Base-by-base conservation (phyloP, 2,329 filamentous ascomycete genomes). In the Phyllosticta citrichinensis region DNA sequence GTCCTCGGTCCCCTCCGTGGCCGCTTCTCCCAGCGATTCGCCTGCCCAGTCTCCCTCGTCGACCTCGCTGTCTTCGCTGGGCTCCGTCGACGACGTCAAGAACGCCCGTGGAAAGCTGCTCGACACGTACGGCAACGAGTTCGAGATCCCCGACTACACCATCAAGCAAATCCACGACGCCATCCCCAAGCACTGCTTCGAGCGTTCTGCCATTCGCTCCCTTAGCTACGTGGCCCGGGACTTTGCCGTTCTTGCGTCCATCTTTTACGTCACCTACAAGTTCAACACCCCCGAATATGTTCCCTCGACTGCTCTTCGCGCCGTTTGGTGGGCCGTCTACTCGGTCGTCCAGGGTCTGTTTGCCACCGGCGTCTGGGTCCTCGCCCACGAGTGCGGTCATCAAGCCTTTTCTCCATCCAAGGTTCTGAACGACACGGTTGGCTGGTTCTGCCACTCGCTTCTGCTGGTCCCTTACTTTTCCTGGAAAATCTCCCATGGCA, bases 401-500 rank as follows among this genome's bases (percentile, higher is more conserved):
- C 89, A 94, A 75, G 87, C 94, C 63, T 97, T 99, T 81, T 97
- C 94, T 52, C 80, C 89, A n/a, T 97, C 89, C 70, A 93, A 89
- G 80, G 79, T 85, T 11, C 77, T 97, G 73, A 97, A 97, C 80
- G 91, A 97, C 76, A 84, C 89, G 25, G 91, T 94, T 62, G 93
- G 93, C 70, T 97, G 90, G 89, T 75, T 96, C 73, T 84, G 90
- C 68, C 93, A 97, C 80, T 96, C 92, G 47, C 76, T 85, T 53
- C 85, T 97, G 50, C 81, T 97, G 61, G 93, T 99, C 56, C 94
- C 94, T 22, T 99, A 97, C 81, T 99, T 97, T 81, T 96, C 91
- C 73, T 99, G 94, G 94, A 96, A 99, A 80, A 92, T 97, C 77
- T 96, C 91, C 67, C 94, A 99, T 80, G 89, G 91, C 80, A 96